Evolutionary conservation across 2,329 filamentous ascomycete genomes (phyloP), one percentile per base, ranked within the genome.

Genomic region (Colletotrichum karsti): DNA sequence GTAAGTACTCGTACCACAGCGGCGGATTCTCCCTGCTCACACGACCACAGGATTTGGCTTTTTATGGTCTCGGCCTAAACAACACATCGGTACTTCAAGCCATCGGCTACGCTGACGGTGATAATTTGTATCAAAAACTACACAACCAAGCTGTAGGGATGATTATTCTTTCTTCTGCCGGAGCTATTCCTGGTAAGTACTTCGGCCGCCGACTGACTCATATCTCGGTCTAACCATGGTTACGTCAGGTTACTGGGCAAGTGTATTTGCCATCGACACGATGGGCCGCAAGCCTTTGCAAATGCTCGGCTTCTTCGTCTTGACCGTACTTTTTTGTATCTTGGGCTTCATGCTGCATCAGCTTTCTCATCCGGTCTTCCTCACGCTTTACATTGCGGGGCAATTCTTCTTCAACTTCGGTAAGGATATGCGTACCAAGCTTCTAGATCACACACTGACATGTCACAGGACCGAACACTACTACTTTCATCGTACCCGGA

Each of bases 201-300:
- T 18, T 51, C 5, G 8, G 12, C n/a, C 26, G 15, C 10, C 6
- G 15, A 0, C n/a, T 33, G 8, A n/a, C n/a, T 15, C 26, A 28
- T 12, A 5, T 51, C n/a, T 33, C 28, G 15, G 3, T n/a, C 15
- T 28, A 30, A 24, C 13, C 24, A 12, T 2, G 28, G 8, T 30
- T 24, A 7, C 30, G 4, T 30, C 93, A 0, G 93, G 93, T 12
- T 95, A 95, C 81, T 94, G 92, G 92, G 86, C 91, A 9, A 92
- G 92, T 2, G 88, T 95, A 28, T 84, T 91, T 12, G 89, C 88
- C 1, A 88, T 94, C 67, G 93, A 95, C 77, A 93, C 87, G 1
- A 73, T 95, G 15, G 93, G 93, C 9, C 91, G 93, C 67, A 95
- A 93, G 78, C 87, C 92, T 1, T 90, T 96, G 26, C 93, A 93